Base-by-base conservation (phyloP, 257 asterid species). In the Hygrophila difformis region DNA sequence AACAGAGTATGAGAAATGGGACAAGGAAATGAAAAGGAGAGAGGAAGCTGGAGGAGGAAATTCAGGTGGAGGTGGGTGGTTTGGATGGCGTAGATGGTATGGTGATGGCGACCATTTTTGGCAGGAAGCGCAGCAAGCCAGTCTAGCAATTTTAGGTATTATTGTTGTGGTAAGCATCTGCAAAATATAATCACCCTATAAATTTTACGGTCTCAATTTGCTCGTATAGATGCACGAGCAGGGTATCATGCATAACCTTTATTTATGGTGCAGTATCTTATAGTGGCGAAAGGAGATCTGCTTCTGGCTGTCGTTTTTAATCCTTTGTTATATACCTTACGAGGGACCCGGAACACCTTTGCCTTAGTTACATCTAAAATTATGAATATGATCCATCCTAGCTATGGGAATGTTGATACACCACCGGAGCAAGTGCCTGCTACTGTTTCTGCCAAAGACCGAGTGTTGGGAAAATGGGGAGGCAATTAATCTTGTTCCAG, bases 21-120 rank as follows among this genome's bases (percentile, higher is more conserved):
- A 82, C 68, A 68, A 77, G 61, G 96, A 86, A 76, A 79, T 89
- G 48, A 78, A 76, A 67, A 78, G 61, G 59, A 75, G 94, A 68
- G 93, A 89, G 59, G 84, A 75, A 66, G 73, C 84, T n/a, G 78
- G 84, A 1, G 93, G 94, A 37, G 93, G 82, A 55, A 66, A 66
- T 61, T 70, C 84, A 3, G 92, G 94, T 1, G 77, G 83, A 52
- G 94, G 94, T 13, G 96, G 96, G 47, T 82, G 96, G 93, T 81
- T 81, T 66, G 47, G 79, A 46, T 68, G 78, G 77, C 49, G 77
- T 28, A 41, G 84, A 58, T 72, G 96, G 85, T 73, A 69, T 66
- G 84, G 82, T 42, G 74, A 74, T 45, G 98, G 77, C 48, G 96
- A 82, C 10, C 81, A 26, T 61, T 85, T 89, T 72, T 79, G 98